Base-by-base conservation (phyloP, 2,329 filamentous ascomycete species). In the Pestalotiopsis fici region DNA sequence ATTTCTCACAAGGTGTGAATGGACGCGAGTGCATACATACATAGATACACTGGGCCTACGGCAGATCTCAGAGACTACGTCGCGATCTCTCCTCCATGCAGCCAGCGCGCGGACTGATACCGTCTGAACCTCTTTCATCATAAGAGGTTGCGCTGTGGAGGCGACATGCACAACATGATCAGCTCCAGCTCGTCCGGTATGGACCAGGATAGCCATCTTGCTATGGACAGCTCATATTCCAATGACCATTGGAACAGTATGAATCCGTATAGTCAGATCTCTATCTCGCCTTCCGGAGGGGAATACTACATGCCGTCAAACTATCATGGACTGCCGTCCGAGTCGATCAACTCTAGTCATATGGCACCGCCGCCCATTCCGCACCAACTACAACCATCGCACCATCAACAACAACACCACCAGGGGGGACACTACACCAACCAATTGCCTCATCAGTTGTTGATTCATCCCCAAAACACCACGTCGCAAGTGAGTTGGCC, bases 201-300 rank as follows among this genome's bases (percentile, higher is more conserved):
- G 79, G 82, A 83, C 74, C 80, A 82, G 72, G 80, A 85, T 71
- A 79, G 77, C 70, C 83, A 83, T 66, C 78, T 83, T 67, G 78
- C 80, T 66, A 80, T 81, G 68, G 82, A 85, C 69, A 78, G 74
- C 68, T 74, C 78, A 21, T 83, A 81, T 71, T 76, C 78, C 68
- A 81, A 78, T 75, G 83, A 87, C 69, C 81, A 79, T 74, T 89
- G 88, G 88, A 82, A 82, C 60, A 85, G 85, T 74, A 85, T 90
- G 74, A 84, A 81, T 70, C 78, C 89, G 15, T 92, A 93, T 74
- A 89, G 90, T 72, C 88, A 91, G 69, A 91, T 91, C 67, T 88
- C 90, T 27, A 88, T 93, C 80, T 84, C 89, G 54, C 91, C 93
- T 72, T 94, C 93, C 75, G 83, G 85, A 68, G 85, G 83, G 15